Base-by-base conservation (phyloP, 108 stramenopile species). In the Skeletonema marinoi region DNA sequence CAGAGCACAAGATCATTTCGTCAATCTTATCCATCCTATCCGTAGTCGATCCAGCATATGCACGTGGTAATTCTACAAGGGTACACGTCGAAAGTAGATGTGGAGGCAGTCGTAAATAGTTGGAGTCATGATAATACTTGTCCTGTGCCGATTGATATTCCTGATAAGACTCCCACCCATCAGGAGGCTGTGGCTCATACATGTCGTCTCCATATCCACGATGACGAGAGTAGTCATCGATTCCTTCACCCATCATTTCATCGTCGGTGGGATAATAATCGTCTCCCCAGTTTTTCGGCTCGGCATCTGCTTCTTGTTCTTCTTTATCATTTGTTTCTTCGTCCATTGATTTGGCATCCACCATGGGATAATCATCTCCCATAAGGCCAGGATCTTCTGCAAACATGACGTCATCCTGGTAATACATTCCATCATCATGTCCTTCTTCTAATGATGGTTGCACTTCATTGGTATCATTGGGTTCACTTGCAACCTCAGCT, bases 71-170 rank as follows among this genome's bases (percentile, higher is more conserved):
- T 66, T 94, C 93, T 13, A 73, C 88, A 60, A 89, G 71, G 0
- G 86, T 80, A 39, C 89, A 90, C n/a, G 86, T 82, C 10, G 79
- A 74, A 35, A 94, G 76, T 50, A 94, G 68, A 75, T 94, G 93
- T 2, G 93, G 93, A 29, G 91, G 88, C 32, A 94, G 75, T 25
- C 90, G 83, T 65, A 94, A 80, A 66, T 92, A 94, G 70, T 94
- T 87, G 44, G 84, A 81, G 32, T 89, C 88, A 36, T 92, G 85
- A 75, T 90, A 94, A 65, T 89, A 94, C 25, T 85, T 78, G 41
- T 90, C 84, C 19, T 85, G 80, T 11, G 78, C 58, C 32, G 67
- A 74, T 62, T 81, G 67, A 48, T 88, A 88, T 30, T 87, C 73
- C 3, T 85, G 73, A 64, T 89, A 87, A 30, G 77, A 68, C 13